Base-by-base conservation (phyloP, 169 alveolate species). In the Ichthyophthirius multifiliis region DNA sequence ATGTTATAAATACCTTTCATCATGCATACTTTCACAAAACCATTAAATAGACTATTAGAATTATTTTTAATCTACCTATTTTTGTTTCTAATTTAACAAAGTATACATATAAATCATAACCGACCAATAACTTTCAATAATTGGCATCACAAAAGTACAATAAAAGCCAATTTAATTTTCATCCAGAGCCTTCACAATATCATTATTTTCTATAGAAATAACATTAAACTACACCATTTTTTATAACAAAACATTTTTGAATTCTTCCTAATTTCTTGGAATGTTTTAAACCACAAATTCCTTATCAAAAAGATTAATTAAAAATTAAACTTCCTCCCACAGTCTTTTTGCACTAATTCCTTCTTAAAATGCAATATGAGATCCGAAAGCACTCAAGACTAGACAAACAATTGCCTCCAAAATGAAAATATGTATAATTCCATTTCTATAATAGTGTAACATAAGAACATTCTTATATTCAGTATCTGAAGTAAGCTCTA, bases 391-490 rank as follows among this genome's bases (percentile, higher is more conserved):
- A 41, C 78, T 65, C n/a, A 92, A 45, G 13, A 94, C 75, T 34
- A 85, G 74, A 18, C 94, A 88, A 30, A 84, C 74, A 46, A 83
- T 78, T 0, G 92, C 89, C 47, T 92, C 95, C 15, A 43, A 37
- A 3, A 85, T 47, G 81, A 92, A 92, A 20, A 87, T 41, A 37
- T 89, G 93, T 13, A 77, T 74, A 30, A 92, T 18, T 35, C 77
- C 43, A 74, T 92, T 92, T 73, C 93, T 87, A 67, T 92, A 92
- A 45, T 84, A 87, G 37, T 88, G 64, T 23, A 92, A 81, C 76
- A 90, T 74, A 27, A 90, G 64, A 41, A 89, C 83, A 73, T 89
- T 92, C 65, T 92, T 92, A 76, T 89, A 92, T 81, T 90, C 96
- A 6, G 64, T 48, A 20, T 79, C 78, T 1, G 91, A 88, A 16